Evolutionary conservation across 768 basidiomycete species (phyloP), one percentile per base, ranked within the genome.

Genomic region (Phylloporus rhodoxanthus): DNA sequence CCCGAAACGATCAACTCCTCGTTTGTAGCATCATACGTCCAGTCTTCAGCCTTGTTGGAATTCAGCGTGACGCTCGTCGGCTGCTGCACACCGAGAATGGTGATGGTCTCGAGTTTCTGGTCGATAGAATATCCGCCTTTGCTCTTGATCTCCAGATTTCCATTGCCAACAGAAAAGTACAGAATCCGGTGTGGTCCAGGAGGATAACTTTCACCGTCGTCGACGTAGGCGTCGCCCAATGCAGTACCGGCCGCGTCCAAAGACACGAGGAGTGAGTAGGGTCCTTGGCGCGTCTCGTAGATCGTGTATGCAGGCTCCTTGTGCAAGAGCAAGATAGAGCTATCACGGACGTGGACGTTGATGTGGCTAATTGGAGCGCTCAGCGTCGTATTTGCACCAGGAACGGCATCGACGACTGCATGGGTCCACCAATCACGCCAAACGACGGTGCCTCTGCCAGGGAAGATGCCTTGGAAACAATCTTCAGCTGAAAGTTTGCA

Each of bases 341-440:
- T 80, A 49, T 82, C 80, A n/a, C 87, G 79, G 50, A 90, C 65
- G 60, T 88, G 85, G 21, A 88, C 81, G 51, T 83, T 83, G 66
- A 90, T 88, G 59, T 87, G 81, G 15, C 81, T 75, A 2, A 90
- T 77, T 4, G 86, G 85, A 3, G 84, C 84, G n/a, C 69, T 59
- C 41, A 88, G 70, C 5, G 78, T 79, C 0, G 74, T 75, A 47
- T 72, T 70, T 26, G 57, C 63, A 29, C 75, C 74, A 2, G 66
- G 32, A 1, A 66, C 62, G 15, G 72, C 65, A 19, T 81, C 66
- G 19, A 82, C 73, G 36, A 70, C 71, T 11, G 76, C 74, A 55
- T 85, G 82, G 1, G 81, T 84, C 65, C 81, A 86, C 82, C 82
- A 86, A 62, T 87, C 84, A 32, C 84, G 76, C 84, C 84, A 87